Conservation (phyloP, 2,329 filamentous ascomycete genomes). For the Botryotinia narcissicola region DNA sequence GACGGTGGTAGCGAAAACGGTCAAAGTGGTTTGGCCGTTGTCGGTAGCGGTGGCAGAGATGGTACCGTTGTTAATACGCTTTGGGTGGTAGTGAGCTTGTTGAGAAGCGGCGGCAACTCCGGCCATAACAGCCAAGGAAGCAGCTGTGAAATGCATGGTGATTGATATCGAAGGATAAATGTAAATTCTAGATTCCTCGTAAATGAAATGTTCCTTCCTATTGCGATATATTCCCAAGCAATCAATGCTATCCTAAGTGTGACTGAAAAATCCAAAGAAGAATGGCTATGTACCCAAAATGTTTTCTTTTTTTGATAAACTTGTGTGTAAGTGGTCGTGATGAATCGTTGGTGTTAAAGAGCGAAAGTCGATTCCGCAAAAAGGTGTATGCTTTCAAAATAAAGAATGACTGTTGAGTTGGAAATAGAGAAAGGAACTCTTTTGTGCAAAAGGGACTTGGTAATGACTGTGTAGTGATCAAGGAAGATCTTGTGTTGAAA, state of each 20-base stretch:
- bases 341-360: constrained; percentile 24
- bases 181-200: constrained; percentile 16
- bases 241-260: constrained; percentile 31
- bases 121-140: constrained; percentile 39
- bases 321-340: not conserved
- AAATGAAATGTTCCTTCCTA: constrained; percentile 21
- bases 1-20: constrained; percentile 40
- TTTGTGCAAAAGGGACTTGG: constrained; percentile 16
- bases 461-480: constrained; percentile 23
- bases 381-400: constrained; percentile 25
- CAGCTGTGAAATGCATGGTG: constrained; percentile 37
- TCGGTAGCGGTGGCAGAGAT: constrained; percentile 18
- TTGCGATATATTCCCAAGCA: constrained; percentile 27
- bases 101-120: constrained; percentile 33
- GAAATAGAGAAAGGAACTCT: constrained; percentile 29
- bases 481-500: constrained; percentile 11
- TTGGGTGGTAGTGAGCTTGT: constrained; percentile 35
- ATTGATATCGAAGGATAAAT: constrained; percentile 20
- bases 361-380: constrained; percentile 40
- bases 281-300: constrained; percentile 11
- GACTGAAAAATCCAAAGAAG: not conserved
- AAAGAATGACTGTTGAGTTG: constrained; percentile 39
- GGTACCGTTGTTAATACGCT: constrained; percentile 30
- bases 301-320: not conserved
- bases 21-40: constrained; percentile 41